Conservation (phyloP, 495 filamentous ascomycete species). For the Aspergillus kassunensis region DNA sequence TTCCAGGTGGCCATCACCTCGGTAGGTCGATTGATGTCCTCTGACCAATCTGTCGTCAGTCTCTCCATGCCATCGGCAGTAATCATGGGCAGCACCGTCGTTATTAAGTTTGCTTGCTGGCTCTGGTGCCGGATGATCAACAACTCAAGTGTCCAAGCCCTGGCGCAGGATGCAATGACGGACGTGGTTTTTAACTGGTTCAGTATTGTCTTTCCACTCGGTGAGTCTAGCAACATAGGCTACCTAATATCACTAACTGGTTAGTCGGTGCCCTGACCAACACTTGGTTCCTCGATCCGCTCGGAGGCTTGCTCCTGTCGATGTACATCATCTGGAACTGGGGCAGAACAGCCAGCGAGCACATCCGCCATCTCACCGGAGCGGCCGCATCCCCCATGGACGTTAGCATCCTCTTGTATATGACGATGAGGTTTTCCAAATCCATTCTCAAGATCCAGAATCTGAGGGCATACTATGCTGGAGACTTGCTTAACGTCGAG, state of each 20-base stretch:
- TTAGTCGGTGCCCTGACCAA: conserved; percentile 71
- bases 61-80: conserved; percentile 68
- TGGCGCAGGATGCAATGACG: conserved; percentile 65
- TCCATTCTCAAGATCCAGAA: conserved; percentile 86
- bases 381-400: conserved; percentile 76
- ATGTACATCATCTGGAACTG: conserved; percentile 83
- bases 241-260: neutral
- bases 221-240: conserved; percentile 9
- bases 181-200: conserved; percentile 89
- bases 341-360: conserved; percentile 67
- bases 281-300: conserved; percentile 82
- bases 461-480: conserved; percentile 81
- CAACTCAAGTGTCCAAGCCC: conserved; percentile 82
- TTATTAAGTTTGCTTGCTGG: conserved; percentile 82
- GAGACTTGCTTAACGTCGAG: conserved; percentile 87
- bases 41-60: conserved; percentile 64
- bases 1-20: conserved; percentile 78
- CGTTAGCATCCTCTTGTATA: conserved; percentile 80
- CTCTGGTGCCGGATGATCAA: conserved; percentile 86
- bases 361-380: conserved; percentile 81
- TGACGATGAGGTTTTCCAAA: conserved; percentile 91
- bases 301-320: conserved; percentile 78
- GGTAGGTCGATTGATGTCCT: conserved; percentile 57
- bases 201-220: conserved; percentile 61
- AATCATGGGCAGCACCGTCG: conserved; percentile 79